Base-by-base conservation (phyloP, 495 filamentous ascomycete genomes). In the Trichocladium uniseriatum region DNA sequence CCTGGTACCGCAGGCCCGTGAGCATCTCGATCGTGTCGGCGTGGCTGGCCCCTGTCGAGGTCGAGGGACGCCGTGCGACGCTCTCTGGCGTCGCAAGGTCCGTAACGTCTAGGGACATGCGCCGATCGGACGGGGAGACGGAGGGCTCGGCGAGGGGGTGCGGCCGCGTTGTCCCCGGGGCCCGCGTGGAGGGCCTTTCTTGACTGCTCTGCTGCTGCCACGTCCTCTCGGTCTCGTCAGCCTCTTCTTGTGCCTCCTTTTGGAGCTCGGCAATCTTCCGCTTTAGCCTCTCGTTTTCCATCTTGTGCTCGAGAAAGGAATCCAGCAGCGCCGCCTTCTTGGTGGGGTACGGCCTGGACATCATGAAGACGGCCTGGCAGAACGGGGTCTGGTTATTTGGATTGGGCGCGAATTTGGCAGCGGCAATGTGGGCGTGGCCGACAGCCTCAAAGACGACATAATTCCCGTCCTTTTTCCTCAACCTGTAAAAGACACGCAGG, bases 221-320 rank as follows among this genome's bases (percentile, higher is more conserved):
- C 18, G 69, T 66, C 41, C 66, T 62, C 41, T 76, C 70, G 6
- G 71, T 66, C 32, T 77, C 72, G 18, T 77, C 75, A 24, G 63
- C 69, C 39, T 95, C 92, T 55, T 90, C 85, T 45, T 82, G 79
- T 63, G 95, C 90, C 65, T 97, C 92, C 53, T 79, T 75, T 55
- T 82, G 83, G 35, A 98, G 74, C 59, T 94, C 89, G 13, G 81
- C 79, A 50, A 98, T 94, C 29, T 86, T 80, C 53, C 86, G 85
- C 48, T 75, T 79, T 34, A 98, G 66, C 15, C 92, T 80, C 65
- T 94, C 89, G 57, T 98, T 96, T 64, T 97, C 92, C 41, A 97
- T 89, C 65, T 96, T 96, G 68, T 96, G 91, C 65, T 98, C 92
- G 13, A 98, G 72, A 53, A 95, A 96, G 0, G 91, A 94, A 65